phyloP scores from a whole-genome alignment of 371 early-diverging fungal genomes.

The Lichtheimia ornata region DNA sequence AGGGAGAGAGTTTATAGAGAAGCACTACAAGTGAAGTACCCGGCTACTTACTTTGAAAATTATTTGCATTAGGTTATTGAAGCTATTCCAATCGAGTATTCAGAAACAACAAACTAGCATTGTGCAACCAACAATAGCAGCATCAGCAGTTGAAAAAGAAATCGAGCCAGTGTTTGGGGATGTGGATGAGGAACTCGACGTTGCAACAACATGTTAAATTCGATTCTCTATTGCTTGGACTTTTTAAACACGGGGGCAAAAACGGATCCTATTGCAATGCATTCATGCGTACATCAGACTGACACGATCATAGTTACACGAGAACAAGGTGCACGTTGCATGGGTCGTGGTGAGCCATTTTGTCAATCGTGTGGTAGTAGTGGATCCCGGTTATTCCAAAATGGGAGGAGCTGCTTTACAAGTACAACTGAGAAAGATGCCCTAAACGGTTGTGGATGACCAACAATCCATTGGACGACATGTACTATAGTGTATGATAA shows the following conservation, averaged over 20 bases:
- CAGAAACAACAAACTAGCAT: slow-evolving; percentile 57
- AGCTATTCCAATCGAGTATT: slow-evolving; percentile 93
- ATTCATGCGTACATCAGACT: slow-evolving; percentile 79
- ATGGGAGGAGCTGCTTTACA: slow-evolving; percentile 96
- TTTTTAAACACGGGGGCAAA: slow-evolving; percentile 88
- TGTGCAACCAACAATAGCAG: background rate
- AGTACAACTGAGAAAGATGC: slow-evolving; percentile 94
- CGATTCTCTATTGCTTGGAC: slow-evolving; percentile 80
- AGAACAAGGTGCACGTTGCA: slow-evolving; percentile 93
- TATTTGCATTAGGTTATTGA: slow-evolving; percentile 58
- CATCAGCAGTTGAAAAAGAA: background rate
- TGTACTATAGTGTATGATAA: slow-evolving; percentile 13
- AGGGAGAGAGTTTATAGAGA: too few relatives aligned
- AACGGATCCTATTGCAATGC: slow-evolving; percentile 86
- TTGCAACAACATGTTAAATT: slow-evolving; percentile 64
- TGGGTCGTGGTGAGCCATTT: slow-evolving; percentile 97
- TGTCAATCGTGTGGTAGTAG: slow-evolving; percentile 94
- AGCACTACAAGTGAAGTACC: slow-evolving; percentile 82
- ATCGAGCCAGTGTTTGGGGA: slow-evolving; percentile 68
- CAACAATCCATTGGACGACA: slow-evolving; percentile 80
- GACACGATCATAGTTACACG: slow-evolving; percentile 80
- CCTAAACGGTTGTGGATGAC: slow-evolving; percentile 91
- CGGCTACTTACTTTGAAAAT: slow-evolving; percentile 65
- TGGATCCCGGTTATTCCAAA: slow-evolving; percentile 85
- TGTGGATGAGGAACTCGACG: slow-evolving; percentile 74